Evolutionary conservation across 306 rosid genomes (phyloP).

Genomic region (Corylus americana): DNA sequence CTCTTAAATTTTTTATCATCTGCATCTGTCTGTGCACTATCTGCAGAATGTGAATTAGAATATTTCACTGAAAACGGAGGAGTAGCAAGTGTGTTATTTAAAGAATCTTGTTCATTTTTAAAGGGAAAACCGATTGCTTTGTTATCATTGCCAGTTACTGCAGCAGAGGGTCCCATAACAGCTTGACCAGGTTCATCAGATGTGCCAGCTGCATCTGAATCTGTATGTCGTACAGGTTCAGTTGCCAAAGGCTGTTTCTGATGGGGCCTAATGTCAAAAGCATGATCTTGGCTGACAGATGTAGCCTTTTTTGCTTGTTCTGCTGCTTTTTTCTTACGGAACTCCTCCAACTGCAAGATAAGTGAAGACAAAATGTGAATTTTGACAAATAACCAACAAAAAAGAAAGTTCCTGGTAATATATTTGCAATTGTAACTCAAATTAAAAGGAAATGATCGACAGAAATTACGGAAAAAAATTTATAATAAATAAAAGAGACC

Average conservation of each 20-base stretch:
- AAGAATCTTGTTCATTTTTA: constrained; percentile 40
- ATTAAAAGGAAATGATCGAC: not conserved
- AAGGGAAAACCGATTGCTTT: constrained; percentile 34
- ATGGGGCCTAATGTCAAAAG: constrained; percentile 45
- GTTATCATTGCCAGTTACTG: constrained; percentile 38
- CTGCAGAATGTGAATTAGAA: constrained; percentile 37
- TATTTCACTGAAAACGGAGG: constrained; percentile 32
- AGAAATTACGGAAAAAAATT: not conserved
- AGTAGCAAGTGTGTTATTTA: constrained; percentile 31
- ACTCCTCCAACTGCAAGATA: constrained; percentile 82
- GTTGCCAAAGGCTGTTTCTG: constrained; percentile 64
- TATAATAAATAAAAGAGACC: not conserved
- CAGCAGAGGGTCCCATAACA: constrained; percentile 38
- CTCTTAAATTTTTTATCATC: constrained; percentile 42
- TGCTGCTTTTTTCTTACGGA: constrained; percentile 90
- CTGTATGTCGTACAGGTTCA: constrained; percentile 56
- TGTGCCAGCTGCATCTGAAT: constrained; percentile 64
- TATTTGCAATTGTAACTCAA: not conserved
- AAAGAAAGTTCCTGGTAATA: not conserved
- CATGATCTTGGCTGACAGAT: constrained; percentile 37
- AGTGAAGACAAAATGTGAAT: constrained; percentile 18
- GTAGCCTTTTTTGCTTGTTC: constrained; percentile 72
- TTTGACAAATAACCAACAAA: not conserved
- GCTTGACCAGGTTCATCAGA: constrained; percentile 50
- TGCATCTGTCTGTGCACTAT: constrained; percentile 35